Evolutionary conservation across 352 stramenopile species (phyloP).

Genomic region (Globisporangium abappressorium): DNA sequence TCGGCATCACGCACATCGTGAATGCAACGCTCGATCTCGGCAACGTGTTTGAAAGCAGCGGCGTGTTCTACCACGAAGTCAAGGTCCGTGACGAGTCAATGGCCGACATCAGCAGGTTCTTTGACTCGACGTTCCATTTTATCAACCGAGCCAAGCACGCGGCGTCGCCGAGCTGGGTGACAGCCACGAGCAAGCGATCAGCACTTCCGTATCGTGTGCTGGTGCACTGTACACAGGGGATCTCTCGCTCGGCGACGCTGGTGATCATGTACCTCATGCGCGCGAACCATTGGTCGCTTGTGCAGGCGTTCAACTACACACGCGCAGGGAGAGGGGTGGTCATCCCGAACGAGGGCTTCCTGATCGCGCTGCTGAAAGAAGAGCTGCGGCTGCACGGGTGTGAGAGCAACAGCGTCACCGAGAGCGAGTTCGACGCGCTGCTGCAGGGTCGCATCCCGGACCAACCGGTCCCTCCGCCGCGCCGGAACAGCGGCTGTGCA

Average conservation of each 20-base stretch:
- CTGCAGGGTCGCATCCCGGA: conserved; percentile 34
- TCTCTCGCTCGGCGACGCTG: conserved; percentile 65
- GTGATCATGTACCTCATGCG: conserved; percentile 75
- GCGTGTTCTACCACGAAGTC: conserved; percentile 58
- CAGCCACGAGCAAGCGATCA: conserved; percentile 10
- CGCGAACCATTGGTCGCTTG: conserved; percentile 46
- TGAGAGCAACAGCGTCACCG: conserved; percentile 39
- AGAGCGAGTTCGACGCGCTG: conserved; percentile 53
- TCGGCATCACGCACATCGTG: conserved; percentile 73
- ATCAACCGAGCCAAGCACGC: conserved; percentile 30
- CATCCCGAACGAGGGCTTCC: conserved; percentile 62
- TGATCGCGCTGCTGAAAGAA: conserved; percentile 43
- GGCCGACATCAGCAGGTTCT: conserved; percentile 43
- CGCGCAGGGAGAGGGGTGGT: conserved; percentile 45
- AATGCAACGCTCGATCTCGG: conserved; percentile 58
- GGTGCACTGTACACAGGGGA: conserved; percentile 73
- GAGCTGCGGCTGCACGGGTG: conserved; percentile 44
- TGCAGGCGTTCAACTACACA: conserved; percentile 59
- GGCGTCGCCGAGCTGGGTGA: background rate
- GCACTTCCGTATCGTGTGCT: conserved; percentile 41
- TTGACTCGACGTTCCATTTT: conserved; percentile 47
- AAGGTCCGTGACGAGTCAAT: conserved; percentile 47
- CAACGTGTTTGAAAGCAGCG: conserved; percentile 48
- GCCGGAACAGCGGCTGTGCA: conserved; percentile 4
- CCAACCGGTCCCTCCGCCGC: conserved; percentile 9